Percentiles rank a stretch among this genome's conserved stretches.
Evolutionary conservation across 192 early-diverging fungal genomes (phyloP).

Genomic region (Backusella circina): DNA sequence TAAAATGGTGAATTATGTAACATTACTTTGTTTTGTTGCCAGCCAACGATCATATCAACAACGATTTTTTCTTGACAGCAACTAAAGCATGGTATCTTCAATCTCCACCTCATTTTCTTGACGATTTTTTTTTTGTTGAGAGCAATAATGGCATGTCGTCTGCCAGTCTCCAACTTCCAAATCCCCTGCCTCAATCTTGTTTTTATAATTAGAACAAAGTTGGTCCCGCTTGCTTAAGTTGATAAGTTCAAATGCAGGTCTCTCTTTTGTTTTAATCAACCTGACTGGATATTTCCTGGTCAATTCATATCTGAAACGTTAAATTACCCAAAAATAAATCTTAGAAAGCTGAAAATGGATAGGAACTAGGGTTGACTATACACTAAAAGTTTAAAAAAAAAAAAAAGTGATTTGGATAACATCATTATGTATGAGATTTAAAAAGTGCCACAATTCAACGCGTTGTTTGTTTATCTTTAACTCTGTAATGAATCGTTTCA

Average conservation of each 20-base stretch:
- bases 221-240: not conserved
- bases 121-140: not conserved
- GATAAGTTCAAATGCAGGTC: not conserved
- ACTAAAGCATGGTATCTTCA: not conserved
- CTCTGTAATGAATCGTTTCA: not conserved
- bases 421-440: not conserved
- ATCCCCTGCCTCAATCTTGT: not conserved
- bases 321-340: not conserved
- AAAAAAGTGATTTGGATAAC: not conserved
- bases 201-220: not conserved
- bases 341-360: not conserved
- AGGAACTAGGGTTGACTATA: not conserved
- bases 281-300: not conserved
- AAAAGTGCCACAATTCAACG: not conserved
- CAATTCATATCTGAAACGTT: not conserved
- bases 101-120: not conserved
- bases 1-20: not conserved
- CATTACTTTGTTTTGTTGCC: not conserved
- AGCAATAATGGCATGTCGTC: not conserved
- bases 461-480: constrained; percentile 3
- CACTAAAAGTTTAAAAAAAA: not conserved
- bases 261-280: not conserved
- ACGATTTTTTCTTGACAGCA: not conserved
- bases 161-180: not conserved
- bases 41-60: not conserved